Percentiles rank a stretch among this genome's conserved stretches.
Evolutionary conservation across 495 filamentous ascomycete genomes (phyloP).

Genomic region (Sordaria brevicollis): DNA sequence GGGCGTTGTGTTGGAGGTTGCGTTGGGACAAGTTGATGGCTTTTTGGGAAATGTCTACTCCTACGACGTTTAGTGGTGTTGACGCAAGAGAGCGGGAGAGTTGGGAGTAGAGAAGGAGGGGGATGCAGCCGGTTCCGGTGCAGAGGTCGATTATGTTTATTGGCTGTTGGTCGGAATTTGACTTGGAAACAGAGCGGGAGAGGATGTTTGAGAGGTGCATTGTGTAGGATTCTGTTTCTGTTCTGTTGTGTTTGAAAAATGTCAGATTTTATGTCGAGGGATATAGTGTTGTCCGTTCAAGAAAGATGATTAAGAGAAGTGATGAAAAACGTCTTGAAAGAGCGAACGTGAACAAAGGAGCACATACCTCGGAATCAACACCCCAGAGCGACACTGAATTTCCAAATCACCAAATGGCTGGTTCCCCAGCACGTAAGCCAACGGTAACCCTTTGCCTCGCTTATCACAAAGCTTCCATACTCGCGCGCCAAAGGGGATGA

Average conservation of each 20-base stretch:
- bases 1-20: conserved; percentile 54
- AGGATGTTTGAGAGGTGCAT: conserved; percentile 44
- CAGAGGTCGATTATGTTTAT: conserved; percentile 75
- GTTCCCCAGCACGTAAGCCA: conserved; percentile 83
- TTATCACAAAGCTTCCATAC: conserved; percentile 43
- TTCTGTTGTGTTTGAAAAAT: conserved; percentile 9
- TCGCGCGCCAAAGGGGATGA: conserved; percentile 5
- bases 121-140: conserved; percentile 84
- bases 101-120: conserved; percentile 56
- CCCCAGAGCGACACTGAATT: conserved; percentile 62
- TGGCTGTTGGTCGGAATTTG: conserved; percentile 1
- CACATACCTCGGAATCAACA: conserved; percentile 71
- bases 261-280: neutral
- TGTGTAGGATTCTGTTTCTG: conserved; percentile 65
- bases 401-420: conserved; percentile 82
- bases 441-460: conserved; percentile 56
- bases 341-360: neutral
- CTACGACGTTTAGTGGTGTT: conserved; percentile 21
- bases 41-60: conserved; percentile 48
- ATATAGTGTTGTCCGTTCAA: neutral
- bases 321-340: neutral
- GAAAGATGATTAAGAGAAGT: neutral
- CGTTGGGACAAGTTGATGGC: conserved; percentile 52
- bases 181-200: neutral
- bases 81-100: conserved; percentile 23